Percentiles rank a stretch among this genome's conserved stretches.
These are phyloP conservation scores for Phoma sp. DNA, from an alignment of 2,329 filamentous ascomycete species.

Conservation along the genomic window DNA sequence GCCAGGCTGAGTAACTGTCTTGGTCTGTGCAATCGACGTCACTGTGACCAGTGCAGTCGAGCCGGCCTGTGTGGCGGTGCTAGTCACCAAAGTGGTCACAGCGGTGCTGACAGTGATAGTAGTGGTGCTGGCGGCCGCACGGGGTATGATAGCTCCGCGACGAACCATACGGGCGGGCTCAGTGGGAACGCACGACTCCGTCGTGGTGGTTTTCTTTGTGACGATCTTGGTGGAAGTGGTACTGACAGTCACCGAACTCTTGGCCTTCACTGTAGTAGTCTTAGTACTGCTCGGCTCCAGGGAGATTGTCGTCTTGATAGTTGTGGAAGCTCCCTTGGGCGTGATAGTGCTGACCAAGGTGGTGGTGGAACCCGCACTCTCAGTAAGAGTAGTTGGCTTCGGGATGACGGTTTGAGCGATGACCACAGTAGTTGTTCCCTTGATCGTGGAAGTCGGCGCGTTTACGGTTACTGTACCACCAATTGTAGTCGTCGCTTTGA, in stretches of 20 bases:
- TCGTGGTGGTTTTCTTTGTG: constrained; percentile 39
- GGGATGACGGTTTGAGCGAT: constrained; percentile 28
- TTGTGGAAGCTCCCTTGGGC: constrained; percentile 20
- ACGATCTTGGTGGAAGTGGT: constrained; percentile 31
- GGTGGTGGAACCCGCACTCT: constrained; percentile 22
- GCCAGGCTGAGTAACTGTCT: constrained; percentile 16
- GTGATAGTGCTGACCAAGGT: constrained; percentile 22
- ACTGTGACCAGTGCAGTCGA: constrained; percentile 21
- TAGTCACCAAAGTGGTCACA: constrained; percentile 29
- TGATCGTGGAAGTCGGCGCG: constrained; percentile 21
- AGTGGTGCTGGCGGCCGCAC: constrained; percentile 20
- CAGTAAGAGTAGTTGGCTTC: constrained; percentile 36
- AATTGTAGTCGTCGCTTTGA: constrained; percentile 16
- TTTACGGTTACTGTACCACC: constrained; percentile 21
- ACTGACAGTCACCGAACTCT: constrained; percentile 24
- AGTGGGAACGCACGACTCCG: constrained; percentile 35
- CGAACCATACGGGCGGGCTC: constrained; percentile 19
- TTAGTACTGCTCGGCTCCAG: constrained; percentile 27
- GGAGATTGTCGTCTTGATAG: constrained; percentile 18
- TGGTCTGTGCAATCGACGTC: constrained; percentile 17
- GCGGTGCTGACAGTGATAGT: constrained; percentile 35
- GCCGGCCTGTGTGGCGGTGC: constrained; percentile 20
- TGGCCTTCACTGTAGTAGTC: constrained; percentile 29
- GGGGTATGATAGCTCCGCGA: constrained; percentile 23
- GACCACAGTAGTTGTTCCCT: constrained; percentile 27